Base-by-base conservation (phyloP, 2,329 filamentous ascomycete species). In the Talaromyces sp. region DNA sequence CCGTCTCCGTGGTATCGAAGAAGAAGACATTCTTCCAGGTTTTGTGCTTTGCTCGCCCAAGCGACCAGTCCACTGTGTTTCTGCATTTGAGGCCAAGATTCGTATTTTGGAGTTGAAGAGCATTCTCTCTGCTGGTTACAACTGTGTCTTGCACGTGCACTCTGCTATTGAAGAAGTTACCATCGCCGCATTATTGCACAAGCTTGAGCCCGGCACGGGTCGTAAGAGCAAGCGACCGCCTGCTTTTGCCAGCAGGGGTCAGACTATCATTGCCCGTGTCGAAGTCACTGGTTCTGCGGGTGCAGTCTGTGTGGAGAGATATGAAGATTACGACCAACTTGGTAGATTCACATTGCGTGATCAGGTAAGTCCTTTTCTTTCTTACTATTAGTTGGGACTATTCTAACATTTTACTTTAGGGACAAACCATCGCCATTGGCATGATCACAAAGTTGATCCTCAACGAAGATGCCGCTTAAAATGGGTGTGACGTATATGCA, bases 341-440 rank as follows among this genome's bases (percentile, higher is more conserved):
- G 93, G 93, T 74, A 89, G 93, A 51, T 96, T 96, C 79, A 96
- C 93, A 19, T 85, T 96, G 63, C 85, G 93, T 85, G 93, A 95
- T 75, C 91, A 93, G 85, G 91, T 92, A 84, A 72, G 45, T 17
- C 19, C 17, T 4, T 7, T 36, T 6, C 51, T 36, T 2, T 36
- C 8, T 2, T 6, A 5, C 5, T 19, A 1, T 22, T 5, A 3
- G 3, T 36, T 25, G 5, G 15, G 67, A 27, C 25, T 15, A 29
- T 66, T 64, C 67, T 76, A 61, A 72, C 38, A 25, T 64, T 27
- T 69, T 61, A 31, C 11, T 71, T 69, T 76, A 98, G 89, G 95
- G 95, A 73, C 94, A 98, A 91, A 99, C 95, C 0, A 97, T 99
- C 82, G 95, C 95, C 65, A 99, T 99, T 82, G 95, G 95, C 75